Evolutionary conservation across 495 filamentous ascomycete species (phyloP).

Genomic region (Trichoderma parareesei): DNA sequence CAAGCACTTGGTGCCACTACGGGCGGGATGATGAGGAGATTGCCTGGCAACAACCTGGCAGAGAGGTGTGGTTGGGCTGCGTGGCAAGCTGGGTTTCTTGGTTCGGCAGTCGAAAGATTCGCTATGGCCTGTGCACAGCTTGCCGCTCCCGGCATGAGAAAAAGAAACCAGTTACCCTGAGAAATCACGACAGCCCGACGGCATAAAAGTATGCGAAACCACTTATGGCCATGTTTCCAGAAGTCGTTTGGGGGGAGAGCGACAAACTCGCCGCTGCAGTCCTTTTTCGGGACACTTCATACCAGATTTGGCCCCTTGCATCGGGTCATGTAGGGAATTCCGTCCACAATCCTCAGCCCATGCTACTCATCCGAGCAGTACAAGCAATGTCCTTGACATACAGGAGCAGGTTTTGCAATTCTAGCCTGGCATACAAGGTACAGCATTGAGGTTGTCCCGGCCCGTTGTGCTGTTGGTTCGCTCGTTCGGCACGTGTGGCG

Average conservation of each 20-base stretch:
- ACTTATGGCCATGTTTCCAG: background rate
- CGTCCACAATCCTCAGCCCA: conserved; percentile 3
- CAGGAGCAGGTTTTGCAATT: background rate
- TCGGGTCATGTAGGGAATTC: background rate
- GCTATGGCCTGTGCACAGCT: conserved; percentile 7
- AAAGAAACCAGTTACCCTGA: no score
- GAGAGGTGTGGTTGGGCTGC: background rate
- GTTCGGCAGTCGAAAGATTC: conserved; percentile 2
- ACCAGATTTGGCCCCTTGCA: background rate
- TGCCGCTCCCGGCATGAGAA: background rate
- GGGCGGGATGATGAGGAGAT: no score
- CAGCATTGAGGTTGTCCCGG: background rate
- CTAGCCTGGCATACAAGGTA: background rate
- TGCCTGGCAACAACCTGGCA: background rate
- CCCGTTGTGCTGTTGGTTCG: background rate
- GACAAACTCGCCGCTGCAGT: background rate
- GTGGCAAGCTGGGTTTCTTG: background rate
- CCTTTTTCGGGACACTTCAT: background rate
- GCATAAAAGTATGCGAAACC: no score
- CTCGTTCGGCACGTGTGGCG: background rate
- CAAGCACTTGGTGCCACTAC: no score
- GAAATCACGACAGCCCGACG: background rate
- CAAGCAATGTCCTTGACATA: background rate
- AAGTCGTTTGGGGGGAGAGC: background rate
- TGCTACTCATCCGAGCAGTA: conserved; percentile 8